Base-by-base conservation (phyloP, 192 early-diverging fungal species). In the Coemansia sp. region DNA sequence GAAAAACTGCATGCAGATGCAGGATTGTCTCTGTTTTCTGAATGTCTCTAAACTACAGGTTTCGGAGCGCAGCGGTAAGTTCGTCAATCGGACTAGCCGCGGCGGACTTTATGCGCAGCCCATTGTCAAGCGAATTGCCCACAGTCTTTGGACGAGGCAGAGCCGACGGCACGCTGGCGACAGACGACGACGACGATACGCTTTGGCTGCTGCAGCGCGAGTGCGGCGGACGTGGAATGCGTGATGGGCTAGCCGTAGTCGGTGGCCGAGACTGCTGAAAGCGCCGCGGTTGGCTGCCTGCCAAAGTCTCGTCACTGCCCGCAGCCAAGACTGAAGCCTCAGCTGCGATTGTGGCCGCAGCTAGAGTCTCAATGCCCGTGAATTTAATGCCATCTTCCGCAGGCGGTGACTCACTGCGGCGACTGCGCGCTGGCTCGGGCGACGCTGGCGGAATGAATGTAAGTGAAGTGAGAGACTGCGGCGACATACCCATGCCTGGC, bases 181-280 rank as follows among this genome's bases (percentile, higher is more conserved):
- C 48, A 2, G 69, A 53, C 35, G 21, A 37, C 58, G 21, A 55
- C n/a, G 56, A 54, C 1, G 62, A 56, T 32, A 32, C 32, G 32
- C 32, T 32, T 7, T 32, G 32, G 32, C 32, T 32, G 32, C 32
- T 32, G 32, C 32, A 32, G 32, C 32, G 32, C 32, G 32, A 32
- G 32, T 32, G 32, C 15, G 48, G 62, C n/a, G 69, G 63, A 32
- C 63, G 32, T 2, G 69, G 69, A 38, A 72, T 72, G 21, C 69
- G 69, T 25, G 69, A 65, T 2, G 63, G 57, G 23, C 48, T 62
- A 23, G 2, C 10, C 23, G 51, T 53, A 37, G 22, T 29, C 53
- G 24, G n/a, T 5, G 41, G 41, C 3, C 9, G 41, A 15, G 14
- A 43, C 41, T 43, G 41, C 39, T 19, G 29, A 41, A 45, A 15